Conservation (phyloP, 2,329 filamentous ascomycete genomes). For the Fusarium duplospermum region DNA sequence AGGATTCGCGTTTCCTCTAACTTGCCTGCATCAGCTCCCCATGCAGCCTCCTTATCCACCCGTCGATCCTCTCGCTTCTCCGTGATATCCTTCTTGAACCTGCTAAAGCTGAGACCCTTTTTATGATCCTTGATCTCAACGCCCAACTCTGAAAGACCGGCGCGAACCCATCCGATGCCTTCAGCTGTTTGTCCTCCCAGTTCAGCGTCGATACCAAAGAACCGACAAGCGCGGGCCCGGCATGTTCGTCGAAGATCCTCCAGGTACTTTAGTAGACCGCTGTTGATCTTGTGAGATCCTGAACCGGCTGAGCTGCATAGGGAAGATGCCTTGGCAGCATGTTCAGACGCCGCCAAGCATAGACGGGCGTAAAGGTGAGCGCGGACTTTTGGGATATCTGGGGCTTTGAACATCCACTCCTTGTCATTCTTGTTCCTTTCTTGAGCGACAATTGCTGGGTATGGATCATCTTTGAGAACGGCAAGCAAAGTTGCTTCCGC, state of each 20-base stretch:
- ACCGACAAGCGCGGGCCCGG: conserved; percentile 87
- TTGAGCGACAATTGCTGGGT: conserved; percentile 84
- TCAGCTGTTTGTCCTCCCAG: conserved; percentile 82
- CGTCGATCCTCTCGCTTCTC: conserved; percentile 84
- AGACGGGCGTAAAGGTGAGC: conserved; percentile 89
- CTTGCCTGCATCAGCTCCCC: conserved; percentile 87
- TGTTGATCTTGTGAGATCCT: conserved; percentile 66
- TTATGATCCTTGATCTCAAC: conserved; percentile 64
- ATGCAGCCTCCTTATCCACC: conserved; percentile 77
- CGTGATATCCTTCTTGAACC: conserved; percentile 77
- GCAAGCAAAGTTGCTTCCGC: conserved; percentile 92
- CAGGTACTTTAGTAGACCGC: conserved; percentile 77
- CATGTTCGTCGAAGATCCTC: conserved; percentile 80
- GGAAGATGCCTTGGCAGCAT: conserved; percentile 78
- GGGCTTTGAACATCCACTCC: conserved; percentile 97
- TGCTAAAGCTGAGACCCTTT: conserved; percentile 68
- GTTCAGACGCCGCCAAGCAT: conserved; percentile 88
- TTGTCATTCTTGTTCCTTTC: conserved; percentile 84
- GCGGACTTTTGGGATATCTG: conserved; percentile 88
- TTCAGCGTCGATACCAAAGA: conserved; percentile 92
- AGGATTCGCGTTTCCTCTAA: conserved; percentile 87
- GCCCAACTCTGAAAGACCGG: conserved; percentile 80
- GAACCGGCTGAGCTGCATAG: conserved; percentile 57
- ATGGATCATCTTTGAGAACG: conserved; percentile 94
- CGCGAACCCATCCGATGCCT: conserved; percentile 87